Conservation (phyloP, 169 alveolate genomes). For the Plasmodium vivax region DNA sequence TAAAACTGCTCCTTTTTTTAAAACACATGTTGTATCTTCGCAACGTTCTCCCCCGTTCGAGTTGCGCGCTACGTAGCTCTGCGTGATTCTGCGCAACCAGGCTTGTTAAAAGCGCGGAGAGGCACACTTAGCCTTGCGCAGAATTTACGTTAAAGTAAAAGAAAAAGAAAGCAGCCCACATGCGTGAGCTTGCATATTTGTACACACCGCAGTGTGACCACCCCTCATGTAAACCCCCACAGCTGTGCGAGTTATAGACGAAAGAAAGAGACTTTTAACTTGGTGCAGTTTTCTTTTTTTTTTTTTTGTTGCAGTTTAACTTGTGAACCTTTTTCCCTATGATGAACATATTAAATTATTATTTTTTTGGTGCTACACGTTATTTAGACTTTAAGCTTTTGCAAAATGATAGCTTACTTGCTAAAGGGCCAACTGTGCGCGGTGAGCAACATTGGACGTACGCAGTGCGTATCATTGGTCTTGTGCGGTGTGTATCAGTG, state of each 20-base stretch:
- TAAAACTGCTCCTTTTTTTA: not conserved
- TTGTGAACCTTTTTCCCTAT: not conserved
- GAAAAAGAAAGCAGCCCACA: not conserved
- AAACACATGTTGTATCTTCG: not conserved
- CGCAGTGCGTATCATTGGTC: not conserved
- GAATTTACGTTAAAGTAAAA: not conserved
- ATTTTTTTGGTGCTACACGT: conserved; percentile 6
- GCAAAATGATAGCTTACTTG: not conserved
- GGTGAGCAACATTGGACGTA: no score
- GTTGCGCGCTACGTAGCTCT: not conserved
- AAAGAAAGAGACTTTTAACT: not conserved
- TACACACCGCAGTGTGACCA: not conserved
- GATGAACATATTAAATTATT: not conserved
- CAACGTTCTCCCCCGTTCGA: not conserved
- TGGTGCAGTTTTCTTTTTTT: not conserved
- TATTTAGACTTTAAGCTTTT: conserved; percentile 10
- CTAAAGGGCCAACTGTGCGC: not conserved
- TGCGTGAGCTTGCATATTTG: not conserved
- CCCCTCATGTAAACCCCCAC: not conserved
- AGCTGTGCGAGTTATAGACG: not conserved
- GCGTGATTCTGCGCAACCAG: not conserved
- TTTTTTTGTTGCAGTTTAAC: not conserved
- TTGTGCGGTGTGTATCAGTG: not conserved
- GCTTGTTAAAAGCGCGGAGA: not conserved
- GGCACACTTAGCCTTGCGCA: not conserved